Percentiles rank a stretch among this genome's conserved stretches.
Evolutionary conservation across 208 protist genomes (phyloP).

Genomic region (Wallacemonas sp.): DNA sequence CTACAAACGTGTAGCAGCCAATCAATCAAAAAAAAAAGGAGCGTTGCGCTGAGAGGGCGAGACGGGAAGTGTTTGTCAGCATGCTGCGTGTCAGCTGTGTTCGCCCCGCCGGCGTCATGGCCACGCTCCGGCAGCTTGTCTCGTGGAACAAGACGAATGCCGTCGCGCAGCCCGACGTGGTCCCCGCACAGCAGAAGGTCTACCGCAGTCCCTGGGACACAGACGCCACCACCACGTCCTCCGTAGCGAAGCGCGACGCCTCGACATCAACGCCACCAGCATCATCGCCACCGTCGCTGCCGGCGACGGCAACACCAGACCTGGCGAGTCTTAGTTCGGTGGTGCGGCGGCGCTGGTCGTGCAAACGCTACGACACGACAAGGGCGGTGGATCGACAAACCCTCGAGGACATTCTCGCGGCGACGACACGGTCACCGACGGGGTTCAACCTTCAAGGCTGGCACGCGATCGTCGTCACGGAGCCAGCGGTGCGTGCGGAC

Average conservation of each 20-base stretch:
- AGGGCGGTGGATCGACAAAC: conserved; percentile 30
- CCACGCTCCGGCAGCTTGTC: conserved; percentile 25
- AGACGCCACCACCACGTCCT: not conserved
- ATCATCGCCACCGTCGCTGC: not conserved
- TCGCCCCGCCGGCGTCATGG: conserved; percentile 13
- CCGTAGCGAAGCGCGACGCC: not conserved
- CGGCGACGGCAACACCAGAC: not conserved
- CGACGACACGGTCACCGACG: conserved; percentile 61
- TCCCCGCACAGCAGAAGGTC: not conserved
- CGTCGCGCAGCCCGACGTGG: conserved; percentile 7
- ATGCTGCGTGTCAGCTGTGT: conserved; percentile 4
- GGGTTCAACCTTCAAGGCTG: conserved; percentile 88
- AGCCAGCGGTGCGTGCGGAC: conserved; percentile 22
- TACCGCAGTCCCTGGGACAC: conserved; percentile 1
- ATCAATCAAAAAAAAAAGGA: not conserved
- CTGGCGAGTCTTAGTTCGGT: conserved; percentile 20
- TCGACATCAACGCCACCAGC: not conserved
- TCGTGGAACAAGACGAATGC: conserved; percentile 39
- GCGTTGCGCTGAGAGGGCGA: too few relatives aligned
- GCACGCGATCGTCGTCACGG: conserved; percentile 77
- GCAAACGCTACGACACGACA: conserved; percentile 51
- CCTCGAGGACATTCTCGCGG: conserved; percentile 44
- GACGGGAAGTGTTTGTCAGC: too few relatives aligned
- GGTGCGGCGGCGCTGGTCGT: conserved; percentile 45
- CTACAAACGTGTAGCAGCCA: too few relatives aligned